Evolutionary conservation across 306 rosid species (phyloP).

Genomic region (Quercus ilex): DNA sequence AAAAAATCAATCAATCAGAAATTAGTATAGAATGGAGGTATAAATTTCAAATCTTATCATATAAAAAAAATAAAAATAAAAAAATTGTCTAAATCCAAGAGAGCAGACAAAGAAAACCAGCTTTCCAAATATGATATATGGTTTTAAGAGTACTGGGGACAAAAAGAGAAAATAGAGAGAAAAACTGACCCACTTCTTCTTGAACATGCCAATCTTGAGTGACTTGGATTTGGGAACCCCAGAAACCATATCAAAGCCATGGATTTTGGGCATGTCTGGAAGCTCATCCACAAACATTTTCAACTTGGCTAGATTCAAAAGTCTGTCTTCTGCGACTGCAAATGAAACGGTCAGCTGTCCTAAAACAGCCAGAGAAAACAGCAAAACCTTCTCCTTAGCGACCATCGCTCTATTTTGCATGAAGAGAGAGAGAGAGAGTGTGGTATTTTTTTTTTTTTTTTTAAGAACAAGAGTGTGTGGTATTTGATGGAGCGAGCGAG

Average conservation of each 20-base stretch:
- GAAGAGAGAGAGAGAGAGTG: background rate
- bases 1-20: too few species aligned
- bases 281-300: constrained; percentile 45
- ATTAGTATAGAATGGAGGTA: too few species aligned
- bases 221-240: constrained; percentile 28
- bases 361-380: too few species aligned
- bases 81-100: too few species aligned
- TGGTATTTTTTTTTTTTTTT: too few species aligned
- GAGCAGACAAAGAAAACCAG: too few species aligned
- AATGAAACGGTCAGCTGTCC: background rate
- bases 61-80: too few species aligned
- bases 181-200: constrained; percentile 34
- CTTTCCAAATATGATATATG: too few species aligned
- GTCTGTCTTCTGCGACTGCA: constrained; percentile 24
- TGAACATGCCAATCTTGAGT: constrained; percentile 43
- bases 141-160: too few species aligned
- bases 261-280: constrained; percentile 30
- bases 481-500: background rate
- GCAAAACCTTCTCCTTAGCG: too few species aligned
- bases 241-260: constrained; percentile 19
- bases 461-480: background rate
- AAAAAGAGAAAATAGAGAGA: background rate
- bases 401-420: too few species aligned
- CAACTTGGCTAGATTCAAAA: constrained; percentile 19
- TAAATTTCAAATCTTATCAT: too few species aligned